Evolutionary conservation across 2,329 filamentous ascomycete species (phyloP).

Genomic region (Xylaria hypoxylon): DNA sequence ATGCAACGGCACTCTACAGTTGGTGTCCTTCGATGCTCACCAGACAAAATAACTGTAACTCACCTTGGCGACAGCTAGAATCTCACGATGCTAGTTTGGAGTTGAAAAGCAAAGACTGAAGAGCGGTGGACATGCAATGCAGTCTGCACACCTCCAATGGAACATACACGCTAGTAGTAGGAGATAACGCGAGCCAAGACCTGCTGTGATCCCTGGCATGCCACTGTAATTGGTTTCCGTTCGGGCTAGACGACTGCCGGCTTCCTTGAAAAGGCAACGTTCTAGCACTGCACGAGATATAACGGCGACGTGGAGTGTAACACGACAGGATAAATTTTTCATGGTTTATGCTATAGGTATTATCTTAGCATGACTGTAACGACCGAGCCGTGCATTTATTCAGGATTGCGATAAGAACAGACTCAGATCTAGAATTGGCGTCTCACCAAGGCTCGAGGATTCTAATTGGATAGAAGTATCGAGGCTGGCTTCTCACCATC

Average conservation of each 20-base stretch:
- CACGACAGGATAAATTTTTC: slow-evolving; percentile 26
- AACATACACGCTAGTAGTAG: neutral
- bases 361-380: slow-evolving; percentile 14
- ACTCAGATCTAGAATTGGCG: slow-evolving; percentile 25
- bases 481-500: slow-evolving; percentile 11
- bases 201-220: slow-evolving; percentile 16
- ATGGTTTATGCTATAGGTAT: slow-evolving; percentile 10
- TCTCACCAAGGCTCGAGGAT: slow-evolving; percentile 9
- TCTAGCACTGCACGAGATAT: slow-evolving; percentile 31
- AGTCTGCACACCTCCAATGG: slow-evolving; percentile 27
- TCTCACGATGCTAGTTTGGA: slow-evolving; percentile 32
- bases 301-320: slow-evolving; percentile 34
- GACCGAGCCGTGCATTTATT: slow-evolving; percentile 34
- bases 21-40: neutral
- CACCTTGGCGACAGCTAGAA: slow-evolving; percentile 10
- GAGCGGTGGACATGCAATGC: slow-evolving; percentile 33
- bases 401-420: slow-evolving; percentile 21
- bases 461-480: slow-evolving; percentile 20
- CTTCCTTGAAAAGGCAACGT: slow-evolving; percentile 36
- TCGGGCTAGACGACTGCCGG: slow-evolving; percentile 28
- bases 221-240: slow-evolving; percentile 27
- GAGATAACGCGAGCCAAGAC: slow-evolving; percentile 36
- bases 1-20: slow-evolving; percentile 1
- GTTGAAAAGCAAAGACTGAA: slow-evolving; percentile 35
- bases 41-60: neutral